Evolutionary conservation across 2,329 filamentous ascomycete species (phyloP), one percentile per base, ranked within the genome.

Genomic region (Byssothecium circinans): DNA sequence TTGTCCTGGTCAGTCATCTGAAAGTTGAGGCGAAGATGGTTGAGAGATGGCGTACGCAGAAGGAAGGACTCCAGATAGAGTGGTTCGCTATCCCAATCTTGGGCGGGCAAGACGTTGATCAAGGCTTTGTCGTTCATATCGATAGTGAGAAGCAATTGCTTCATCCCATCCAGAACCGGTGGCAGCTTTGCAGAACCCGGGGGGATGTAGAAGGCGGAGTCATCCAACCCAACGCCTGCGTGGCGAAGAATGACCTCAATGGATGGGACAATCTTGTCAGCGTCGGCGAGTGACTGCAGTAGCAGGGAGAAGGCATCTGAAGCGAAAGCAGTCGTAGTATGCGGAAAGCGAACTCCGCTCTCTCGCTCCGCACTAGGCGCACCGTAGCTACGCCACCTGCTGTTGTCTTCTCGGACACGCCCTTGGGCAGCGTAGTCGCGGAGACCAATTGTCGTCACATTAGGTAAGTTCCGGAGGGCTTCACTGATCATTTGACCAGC

Each of bases 361-460:
- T 75, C 64, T 14, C 49, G 43, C 10, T 53, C 29, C 8, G 74
- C 68, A 0, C 75, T 78, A 0, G 60, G 61, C 15, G 71, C 65
- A 2, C 82, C 81, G 54, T 83, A 85, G 61, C 81, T 82, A 7
- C 64, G 69, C 83, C 84, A 86, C 1, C 56, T 45, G 4, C 50
- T 45, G 6, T 51, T 44, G 6, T 65, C 68, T 27, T 87, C 83
- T 2, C 83, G 78, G 11, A 58, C 60, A 4, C 83, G 78, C 8
- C 64, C 74, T 0, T 4, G 18, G 0, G 79, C 79, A 58, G 78
- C 72, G 65, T 81, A 85, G 59, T 87, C 81, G 15, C 84, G 78
- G 19, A 87, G 69, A 19, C 81, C 79, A 12, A 87, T 64, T 0
- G 76, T 80, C 23, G 79, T 68, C 4, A 87, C 75, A 44, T 81